These are phyloP conservation scores for Salisapilia sapeloensis DNA, from an alignment of 352 stramenopile species.

Conservation along the genomic window DNA sequence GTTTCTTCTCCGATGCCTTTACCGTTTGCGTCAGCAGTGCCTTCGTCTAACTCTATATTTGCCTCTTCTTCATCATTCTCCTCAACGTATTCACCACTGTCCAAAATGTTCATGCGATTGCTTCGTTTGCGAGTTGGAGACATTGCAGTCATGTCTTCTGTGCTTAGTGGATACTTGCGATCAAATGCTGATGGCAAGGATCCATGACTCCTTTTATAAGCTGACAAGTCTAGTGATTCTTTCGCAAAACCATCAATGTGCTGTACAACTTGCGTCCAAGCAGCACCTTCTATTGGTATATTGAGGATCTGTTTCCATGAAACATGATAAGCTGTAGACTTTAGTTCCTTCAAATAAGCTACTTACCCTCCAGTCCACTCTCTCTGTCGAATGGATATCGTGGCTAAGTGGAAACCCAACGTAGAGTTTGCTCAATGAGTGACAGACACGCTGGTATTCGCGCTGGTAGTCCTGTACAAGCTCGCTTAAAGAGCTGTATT, in stretches of 20 bases:
- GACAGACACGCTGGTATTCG: conserved; percentile 42
- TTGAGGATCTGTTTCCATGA: conserved; percentile 32
- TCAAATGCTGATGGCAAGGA: conserved; percentile 38
- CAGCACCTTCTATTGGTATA: conserved; percentile 19
- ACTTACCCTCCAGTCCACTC: conserved; percentile 70
- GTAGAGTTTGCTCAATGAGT: conserved; percentile 62
- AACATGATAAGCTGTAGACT: neutral
- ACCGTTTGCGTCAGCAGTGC: too few relatives aligned
- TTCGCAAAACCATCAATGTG: conserved; percentile 55
- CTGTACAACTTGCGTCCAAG: conserved; percentile 26
- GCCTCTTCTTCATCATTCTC: too few relatives aligned
- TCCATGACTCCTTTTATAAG: conserved; percentile 45
- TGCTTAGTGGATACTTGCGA: conserved; percentile 41
- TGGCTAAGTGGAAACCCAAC: conserved; percentile 73
- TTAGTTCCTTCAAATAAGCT: neutral
- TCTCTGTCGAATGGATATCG: conserved; percentile 76
- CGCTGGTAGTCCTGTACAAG: conserved; percentile 51
- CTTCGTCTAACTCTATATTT: too few relatives aligned
- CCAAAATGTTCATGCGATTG: too few relatives aligned
- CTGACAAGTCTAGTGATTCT: conserved; percentile 43
- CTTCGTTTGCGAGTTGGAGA: too few relatives aligned
- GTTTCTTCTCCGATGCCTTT: too few relatives aligned
- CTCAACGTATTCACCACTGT: too few relatives aligned
- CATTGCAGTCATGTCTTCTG: too few relatives aligned
- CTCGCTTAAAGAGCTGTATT: conserved; percentile 58